Conservation (phyloP, 176 grass and related monocot species). For the Rhynchospora tenuis region DNA sequence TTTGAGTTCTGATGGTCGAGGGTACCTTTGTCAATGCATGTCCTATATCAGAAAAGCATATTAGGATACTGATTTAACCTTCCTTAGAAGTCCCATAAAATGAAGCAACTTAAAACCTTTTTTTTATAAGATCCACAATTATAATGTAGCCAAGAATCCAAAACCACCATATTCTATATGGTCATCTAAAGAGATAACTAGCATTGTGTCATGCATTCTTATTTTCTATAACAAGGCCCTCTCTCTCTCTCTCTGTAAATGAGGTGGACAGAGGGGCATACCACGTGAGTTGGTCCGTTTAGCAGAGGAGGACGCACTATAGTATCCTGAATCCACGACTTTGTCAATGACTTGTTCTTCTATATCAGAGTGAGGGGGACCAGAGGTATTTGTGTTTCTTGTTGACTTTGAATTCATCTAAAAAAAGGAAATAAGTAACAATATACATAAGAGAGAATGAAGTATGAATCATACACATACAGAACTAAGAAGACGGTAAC, state of each 20-base stretch:
- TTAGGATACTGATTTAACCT: not conserved
- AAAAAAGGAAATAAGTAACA: not conserved
- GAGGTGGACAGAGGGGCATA: not conserved
- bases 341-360: conserved; percentile 44
- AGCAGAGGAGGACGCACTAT: conserved; percentile 18
- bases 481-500: not conserved
- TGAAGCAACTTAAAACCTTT: not conserved
- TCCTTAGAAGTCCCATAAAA: not conserved
- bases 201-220: not conserved
- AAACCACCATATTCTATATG: not conserved
- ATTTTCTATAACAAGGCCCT: not conserved
- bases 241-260: not conserved
- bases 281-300: not conserved
- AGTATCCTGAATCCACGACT: conserved; percentile 49
- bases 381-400: conserved; percentile 39
- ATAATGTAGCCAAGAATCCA: not conserved
- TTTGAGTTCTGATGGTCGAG: conserved; percentile 25
- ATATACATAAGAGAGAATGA: not conserved
- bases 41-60: conserved; percentile 14
- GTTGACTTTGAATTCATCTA: conserved; percentile 42
- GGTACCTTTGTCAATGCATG: conserved; percentile 18
- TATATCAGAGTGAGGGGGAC: conserved; percentile 24
- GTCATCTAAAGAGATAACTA: not conserved
- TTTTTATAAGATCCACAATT: not conserved
- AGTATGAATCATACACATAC: not conserved